Conservation (phyloP, 306 rosid genomes). For the Cicer chorassanicum region DNA sequence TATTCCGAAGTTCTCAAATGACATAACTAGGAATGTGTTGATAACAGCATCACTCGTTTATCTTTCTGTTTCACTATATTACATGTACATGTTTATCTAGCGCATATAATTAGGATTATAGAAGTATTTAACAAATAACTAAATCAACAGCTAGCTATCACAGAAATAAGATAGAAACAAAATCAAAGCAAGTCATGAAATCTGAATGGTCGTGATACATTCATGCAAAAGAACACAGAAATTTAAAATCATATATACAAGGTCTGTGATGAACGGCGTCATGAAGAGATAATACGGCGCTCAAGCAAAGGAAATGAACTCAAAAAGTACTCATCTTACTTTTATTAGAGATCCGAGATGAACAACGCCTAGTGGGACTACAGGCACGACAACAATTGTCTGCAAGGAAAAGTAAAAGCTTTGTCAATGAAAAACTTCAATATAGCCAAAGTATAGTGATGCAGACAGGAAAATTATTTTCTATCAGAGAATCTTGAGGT, state of each 20-base stretch:
- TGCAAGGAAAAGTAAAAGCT: slow-evolving; percentile 51
- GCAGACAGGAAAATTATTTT: slow-evolving; percentile 23
- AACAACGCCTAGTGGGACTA: slow-evolving; percentile 86
- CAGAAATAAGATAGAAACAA: slow-evolving; percentile 13
- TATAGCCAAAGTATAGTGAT: slow-evolving; percentile 14
- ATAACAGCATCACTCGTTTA: slow-evolving; percentile 4
- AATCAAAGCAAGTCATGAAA: slow-evolving; percentile 1
- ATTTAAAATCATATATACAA: not conserved
- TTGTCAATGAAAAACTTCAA: slow-evolving; percentile 27
- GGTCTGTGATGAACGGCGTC: slow-evolving; percentile 1
- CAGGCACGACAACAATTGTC: slow-evolving; percentile 83
- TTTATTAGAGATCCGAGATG: slow-evolving; percentile 90
- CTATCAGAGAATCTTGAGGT: slow-evolving; percentile 30
- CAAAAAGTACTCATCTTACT: slow-evolving; percentile 56
- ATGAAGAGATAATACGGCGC: slow-evolving; percentile 19
- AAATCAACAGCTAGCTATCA: slow-evolving; percentile 15
- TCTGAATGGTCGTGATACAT: not conserved
- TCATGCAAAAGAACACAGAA: slow-evolving; percentile 20
- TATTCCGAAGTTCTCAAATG: not conserved
- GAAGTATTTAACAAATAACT: slow-evolving; percentile 20
- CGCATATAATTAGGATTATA: not conserved
- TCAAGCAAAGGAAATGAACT: slow-evolving; percentile 35
- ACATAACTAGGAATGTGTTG: slow-evolving; percentile 5
- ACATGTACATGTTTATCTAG: slow-evolving; percentile 19
- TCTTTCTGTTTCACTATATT: not conserved